Evolutionary conservation across 768 basidiomycete genomes (phyloP), one percentile per base, ranked within the genome.

Genomic region (Galerina sulciceps): DNA sequence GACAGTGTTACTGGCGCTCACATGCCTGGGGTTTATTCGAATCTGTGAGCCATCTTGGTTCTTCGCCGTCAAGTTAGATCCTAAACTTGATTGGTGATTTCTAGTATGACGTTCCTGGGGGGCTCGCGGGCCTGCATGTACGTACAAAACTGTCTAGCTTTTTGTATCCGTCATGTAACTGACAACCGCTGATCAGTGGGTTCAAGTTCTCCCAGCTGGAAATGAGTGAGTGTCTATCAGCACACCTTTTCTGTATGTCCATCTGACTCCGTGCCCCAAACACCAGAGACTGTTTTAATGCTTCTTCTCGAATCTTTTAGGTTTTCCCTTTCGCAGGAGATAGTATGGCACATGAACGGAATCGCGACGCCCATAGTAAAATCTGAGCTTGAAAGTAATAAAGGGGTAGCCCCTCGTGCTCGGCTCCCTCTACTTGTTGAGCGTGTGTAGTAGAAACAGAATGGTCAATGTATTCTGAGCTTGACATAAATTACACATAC

Each of bases 61-160:
- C 35, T 11, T 50, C 34, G 10, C 38, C 20, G n/a, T 4, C 11
- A 4, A 17, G 34, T 15, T 47, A 17, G 8, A 10, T 35, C 13
- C 11, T 14, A 18, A 36, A 55, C 13, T 44, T 6, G 15, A 43
- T 38, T 26, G 1, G 22, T n/a, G 31, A 13, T 34, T 17, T 23
- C 11, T 26, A 64, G 63, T 35, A 60, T 64, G 56, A 79, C 78
- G 0, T 81, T 79, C 63, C 59, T 76, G 8, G 77, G 73, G 36
- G 79, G 79, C 18, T 70, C 71, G 6, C 68, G 79, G 23, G 69
- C 77, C n/a, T 81, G 79, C 70, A 79, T 81, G 77, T 78, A 46
- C 49, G 76, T 73, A 13, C 6, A 4, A n/a, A 6, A 22, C 4
- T 9, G 14, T 9, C 8, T 38, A 20, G 2, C 1, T 40, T 14